Evolutionary conservation across 2,329 filamentous ascomycete species (phyloP).

Genomic region (Grosmannia huntii): DNA sequence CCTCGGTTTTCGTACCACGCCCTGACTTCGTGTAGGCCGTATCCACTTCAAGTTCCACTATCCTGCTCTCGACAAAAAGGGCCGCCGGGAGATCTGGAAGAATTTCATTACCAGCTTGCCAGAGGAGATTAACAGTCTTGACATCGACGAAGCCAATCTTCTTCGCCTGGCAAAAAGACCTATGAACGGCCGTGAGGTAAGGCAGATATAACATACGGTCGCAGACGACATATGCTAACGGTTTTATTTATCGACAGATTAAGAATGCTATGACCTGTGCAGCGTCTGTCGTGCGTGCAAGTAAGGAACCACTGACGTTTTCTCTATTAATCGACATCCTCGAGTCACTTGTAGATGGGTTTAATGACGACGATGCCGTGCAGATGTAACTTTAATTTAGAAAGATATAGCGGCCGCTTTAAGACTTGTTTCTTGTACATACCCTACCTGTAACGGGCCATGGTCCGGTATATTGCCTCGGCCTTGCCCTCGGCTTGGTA

Average conservation of each 20-base stretch:
- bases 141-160: neutral
- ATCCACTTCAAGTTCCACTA: slow-evolving; percentile 4
- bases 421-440: too few species aligned
- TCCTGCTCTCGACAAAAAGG: neutral
- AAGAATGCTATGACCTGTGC: neutral
- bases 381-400: too few species aligned
- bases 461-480: too few species aligned
- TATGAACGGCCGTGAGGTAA: slow-evolving; percentile 1
- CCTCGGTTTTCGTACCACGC: neutral
- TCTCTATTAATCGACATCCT: neutral
- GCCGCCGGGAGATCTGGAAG: slow-evolving; percentile 1
- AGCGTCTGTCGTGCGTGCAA: neutral
- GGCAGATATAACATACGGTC: neutral
- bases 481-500: too few species aligned
- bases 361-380: neutral
- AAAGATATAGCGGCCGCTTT: too few species aligned
- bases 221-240: neutral
- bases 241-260: neutral
- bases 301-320: neutral
- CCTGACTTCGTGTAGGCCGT: neutral
- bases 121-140: neutral
- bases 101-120: slow-evolving; percentile 4
- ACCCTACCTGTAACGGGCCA: too few species aligned
- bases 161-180: neutral
- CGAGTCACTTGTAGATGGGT: neutral